Base-by-base conservation (phyloP, 2,329 filamentous ascomycete genomes). In the Beauveria sp. region DNA sequence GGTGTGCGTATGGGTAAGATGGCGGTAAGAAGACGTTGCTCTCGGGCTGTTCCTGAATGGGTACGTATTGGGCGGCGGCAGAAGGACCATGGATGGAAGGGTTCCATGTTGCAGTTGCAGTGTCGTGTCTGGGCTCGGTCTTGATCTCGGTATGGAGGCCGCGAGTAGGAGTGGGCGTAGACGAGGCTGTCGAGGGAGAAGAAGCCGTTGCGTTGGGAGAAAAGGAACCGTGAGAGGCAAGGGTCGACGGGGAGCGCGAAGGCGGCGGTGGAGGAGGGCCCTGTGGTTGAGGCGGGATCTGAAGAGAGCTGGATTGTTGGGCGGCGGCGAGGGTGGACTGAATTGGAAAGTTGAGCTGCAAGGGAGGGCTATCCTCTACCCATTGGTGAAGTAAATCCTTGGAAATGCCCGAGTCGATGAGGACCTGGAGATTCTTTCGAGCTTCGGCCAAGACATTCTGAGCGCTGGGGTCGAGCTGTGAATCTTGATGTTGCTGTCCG, bases 391-490 rank as follows among this genome's bases (percentile, higher is more conserved):
- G 72, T 46, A 75, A 67, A 62, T 79, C 77, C 66, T 74, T 76
- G 57, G 77, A 78, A 10, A 79, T 67, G 50, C 77, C 77, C 18
- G 76, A 77, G 63, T 78, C 77, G 65, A 79, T 79, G 65, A 79
- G 68, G 51, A 74, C 74, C 69, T 79, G 76, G 7, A 79, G 72
- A 62, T 78, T 79, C 67, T 77, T 76, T 51, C 77, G 71, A 50
- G 77, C 77, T 68, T 79, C 77, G 22, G 73, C 75, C 61, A 79
- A 72, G 59, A 79, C 74, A 70, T 79, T 74, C 64, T 77, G 75
- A 18, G 77, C 72, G 24, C 73, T 74, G 46, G 75, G 67, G 46
- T 75, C 73, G 62, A 66, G 66, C 31, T 70, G 68, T 64, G 67
- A 63, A 65, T 67, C 59, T 50, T 67, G 68, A 52, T 65, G 58